Base-by-base conservation (phyloP, 2,329 filamentous ascomycete species). In the Fusarium armeniacum region DNA sequence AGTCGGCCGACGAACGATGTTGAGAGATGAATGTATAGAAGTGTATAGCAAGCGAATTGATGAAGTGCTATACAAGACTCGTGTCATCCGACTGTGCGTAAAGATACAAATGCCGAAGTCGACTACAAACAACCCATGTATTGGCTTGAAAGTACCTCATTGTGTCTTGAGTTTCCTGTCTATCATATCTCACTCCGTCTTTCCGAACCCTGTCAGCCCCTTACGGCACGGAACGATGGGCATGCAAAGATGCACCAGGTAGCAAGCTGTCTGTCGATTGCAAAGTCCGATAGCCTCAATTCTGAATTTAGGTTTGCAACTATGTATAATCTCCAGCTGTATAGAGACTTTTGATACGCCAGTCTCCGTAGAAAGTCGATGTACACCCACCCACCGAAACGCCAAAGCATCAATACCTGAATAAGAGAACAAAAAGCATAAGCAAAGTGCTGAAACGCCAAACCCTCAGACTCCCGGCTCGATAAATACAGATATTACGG, bases 41-140 rank as follows among this genome's bases (percentile, higher is more conserved):
- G 71, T 75, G 66, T 41, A 72, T 75, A 73, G 67, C 61, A 59
- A 67, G 52, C 59, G 63, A 69, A 72, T 61, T 57, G 62, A 70
- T 49, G 51, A 60, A 64, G 62, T 62, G 35, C 62, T 60, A 63
- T 38, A 12, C 22, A 24, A 35, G 8, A 11, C 5, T 26, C 16
- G 2, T 28, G 18, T 18, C 6, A 13, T 35, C 18, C 16, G 6
- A 47, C 33, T 13, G 13, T 9, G 22, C n/a, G 15, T 12, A 12
- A 11, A 16, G 8, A 12, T 20, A 33, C 47, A 26, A 30, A 38
- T 40, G 33, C 22, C 33, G 9, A 28, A 6, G 10, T 41, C n/a
- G 9, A 12, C 26, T 12, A 24, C 13, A 20, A 10, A 15, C 12
- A 36, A 6, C 8, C 4, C 12, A 15, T 32, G 44, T 16, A 6